Evolutionary conservation across 768 basidiomycete genomes (phyloP).

Genomic region (Cantharellus anzutake): DNA sequence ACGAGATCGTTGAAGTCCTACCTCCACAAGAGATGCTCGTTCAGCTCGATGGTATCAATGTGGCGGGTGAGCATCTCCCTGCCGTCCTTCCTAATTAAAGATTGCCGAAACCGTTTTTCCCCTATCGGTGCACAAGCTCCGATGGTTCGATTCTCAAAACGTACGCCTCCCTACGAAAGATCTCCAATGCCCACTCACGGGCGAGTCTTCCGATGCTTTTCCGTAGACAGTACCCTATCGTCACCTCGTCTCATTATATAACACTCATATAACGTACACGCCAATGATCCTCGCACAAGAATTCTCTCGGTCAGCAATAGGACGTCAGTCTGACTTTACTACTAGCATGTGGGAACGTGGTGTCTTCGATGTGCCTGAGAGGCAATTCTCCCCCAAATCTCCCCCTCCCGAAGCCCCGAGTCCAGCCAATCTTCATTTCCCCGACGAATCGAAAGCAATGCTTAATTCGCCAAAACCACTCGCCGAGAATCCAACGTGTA

Average conservation of each 20-base stretch:
- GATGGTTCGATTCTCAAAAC: slow-evolving; percentile 25
- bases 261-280: slow-evolving; percentile 26
- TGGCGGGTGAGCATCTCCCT: slow-evolving; percentile 13
- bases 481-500: slow-evolving; percentile 1
- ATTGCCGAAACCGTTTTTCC: no score
- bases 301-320: slow-evolving; percentile 24
- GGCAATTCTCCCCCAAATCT: slow-evolving; percentile 1
- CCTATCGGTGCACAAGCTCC: slow-evolving; percentile 13
- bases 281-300: slow-evolving; percentile 29
- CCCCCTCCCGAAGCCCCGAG: no score
- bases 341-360: slow-evolving; percentile 22
- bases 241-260: slow-evolving; percentile 23
- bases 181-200: no score
- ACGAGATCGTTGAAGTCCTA: slow-evolving; percentile 8
- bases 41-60: slow-evolving; percentile 18
- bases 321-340: slow-evolving; percentile 23
- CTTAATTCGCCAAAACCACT: neutral
- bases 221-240: slow-evolving; percentile 21
- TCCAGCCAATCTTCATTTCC: neutral
- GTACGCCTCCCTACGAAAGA: slow-evolving; percentile 5
- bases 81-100: no score
- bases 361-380: slow-evolving; percentile 19
- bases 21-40: slow-evolving; percentile 18
- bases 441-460: neutral
- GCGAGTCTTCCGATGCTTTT: neutral